phyloP scores from a whole-genome alignment of 2,329 filamentous ascomycete species.

The Apiospora saccharicola region DNA sequence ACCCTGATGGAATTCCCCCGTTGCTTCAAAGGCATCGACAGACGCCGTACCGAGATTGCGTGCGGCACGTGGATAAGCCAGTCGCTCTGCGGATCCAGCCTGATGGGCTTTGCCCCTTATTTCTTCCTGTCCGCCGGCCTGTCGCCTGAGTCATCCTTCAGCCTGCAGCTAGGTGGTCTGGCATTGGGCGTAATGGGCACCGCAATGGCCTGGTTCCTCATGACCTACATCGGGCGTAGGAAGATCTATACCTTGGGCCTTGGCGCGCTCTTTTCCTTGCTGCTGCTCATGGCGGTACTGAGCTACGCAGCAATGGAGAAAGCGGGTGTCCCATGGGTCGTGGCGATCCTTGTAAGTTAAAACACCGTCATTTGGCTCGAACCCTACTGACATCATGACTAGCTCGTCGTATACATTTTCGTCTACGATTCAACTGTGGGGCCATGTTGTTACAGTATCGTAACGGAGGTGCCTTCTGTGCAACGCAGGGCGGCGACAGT shows the following conservation, averaged over 20 bases:
- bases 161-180: constrained; percentile 22
- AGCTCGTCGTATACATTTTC: constrained; percentile 27
- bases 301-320: constrained; percentile 12
- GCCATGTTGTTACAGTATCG: constrained; percentile 28
- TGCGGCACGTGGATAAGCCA: constrained; percentile 38
- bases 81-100: constrained; percentile 31
- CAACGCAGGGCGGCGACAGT: constrained; percentile 28
- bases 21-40: constrained; percentile 47
- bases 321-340: constrained; percentile 18
- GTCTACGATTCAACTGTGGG: constrained; percentile 29
- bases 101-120: constrained; percentile 41
- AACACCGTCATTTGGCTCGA: background rate
- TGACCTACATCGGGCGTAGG: constrained; percentile 27
- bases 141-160: constrained; percentile 24
- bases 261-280: constrained; percentile 20
- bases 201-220: constrained; percentile 27
- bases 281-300: constrained; percentile 27
- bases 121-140: constrained; percentile 42
- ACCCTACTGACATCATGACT: constrained; percentile 1
- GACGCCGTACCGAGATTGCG: constrained; percentile 42
- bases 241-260: constrained; percentile 29
- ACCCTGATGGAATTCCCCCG: constrained; percentile 43
- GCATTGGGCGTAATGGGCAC: constrained; percentile 26
- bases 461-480: constrained; percentile 29
- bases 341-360: constrained; percentile 27